Base-by-base conservation (phyloP, 2,329 filamentous ascomycete species). In the Trichoderma guizhouense region DNA sequence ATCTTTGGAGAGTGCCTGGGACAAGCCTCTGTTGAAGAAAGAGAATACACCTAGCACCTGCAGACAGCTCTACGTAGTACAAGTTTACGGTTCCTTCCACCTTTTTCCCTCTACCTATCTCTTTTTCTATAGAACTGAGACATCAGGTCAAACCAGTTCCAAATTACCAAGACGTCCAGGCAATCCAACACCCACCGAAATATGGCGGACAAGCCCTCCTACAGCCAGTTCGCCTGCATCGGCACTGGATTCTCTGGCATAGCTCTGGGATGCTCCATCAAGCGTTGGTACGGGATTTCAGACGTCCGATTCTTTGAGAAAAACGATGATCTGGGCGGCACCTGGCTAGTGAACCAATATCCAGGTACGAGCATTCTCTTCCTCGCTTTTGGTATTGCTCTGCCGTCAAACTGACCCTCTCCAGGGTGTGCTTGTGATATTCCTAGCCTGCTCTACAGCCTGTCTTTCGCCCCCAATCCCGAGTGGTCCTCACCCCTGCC, bases 291-390 rank as follows among this genome's bases (percentile, higher is more conserved):
- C 55, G 85, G 84, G 34, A 88, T 89, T 69, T 85, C 86, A 73
- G 88, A 90, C 72, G 85, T 91, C 75, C 82, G 83, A 32, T 84
- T 92, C 76, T 91, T 91, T 72, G 90, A 92, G 28, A 83, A 86
- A 14, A 82, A 88, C 73, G 80, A 82, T 5, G 84, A 85, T 3
- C 82, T 91, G 57, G 90, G 90, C 36, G 90, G 90, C 8, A 91
- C 89, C 1, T 92, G 90, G 90, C 85, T 84, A 79, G 85, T 85
- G 58, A 92, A 91, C 77, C 82, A 84, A 36, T 92, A 92, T 78
- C 89, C 87, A 11, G 86, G 86, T 78, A 80, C 8, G 71, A 34
- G 11, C 18, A 2, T 12, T 21, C 43, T 51, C 18, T 21, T 21
- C 9, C 8, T 21, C 18, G 18, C 9, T 51, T 51, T 9, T 51